Percentiles rank a stretch among this genome's conserved stretches.
phyloP scores from a whole-genome alignment of 164 flowering plant genomes.

The Cinnamomum micranthum region DNA sequence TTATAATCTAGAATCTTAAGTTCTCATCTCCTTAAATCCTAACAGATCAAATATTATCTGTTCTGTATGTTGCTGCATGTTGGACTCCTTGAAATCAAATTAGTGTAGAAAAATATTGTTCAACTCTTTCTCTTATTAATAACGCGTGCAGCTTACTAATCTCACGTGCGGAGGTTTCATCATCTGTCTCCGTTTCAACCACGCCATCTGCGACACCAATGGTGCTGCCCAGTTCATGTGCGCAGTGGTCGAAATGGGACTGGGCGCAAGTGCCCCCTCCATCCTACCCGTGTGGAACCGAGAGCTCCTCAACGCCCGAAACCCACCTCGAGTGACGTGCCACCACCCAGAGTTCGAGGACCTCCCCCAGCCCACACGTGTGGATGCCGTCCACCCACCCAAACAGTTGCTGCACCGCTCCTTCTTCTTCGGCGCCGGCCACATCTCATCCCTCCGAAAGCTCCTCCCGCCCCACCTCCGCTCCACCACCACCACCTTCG shows the following conservation, averaged over 20 bases:
- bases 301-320: constrained; percentile 22
- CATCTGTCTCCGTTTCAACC: constrained; percentile 28
- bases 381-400: not conserved
- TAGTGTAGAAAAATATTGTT: not conserved
- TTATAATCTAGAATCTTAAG: not conserved
- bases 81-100: not conserved
- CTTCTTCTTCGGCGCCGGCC: constrained; percentile 25
- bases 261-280: constrained; percentile 25
- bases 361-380: not conserved
- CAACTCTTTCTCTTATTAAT: not conserved
- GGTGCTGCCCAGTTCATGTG: constrained; percentile 29
- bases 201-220: constrained; percentile 29
- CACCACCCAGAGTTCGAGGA: constrained; percentile 26
- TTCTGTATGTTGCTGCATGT: not conserved
- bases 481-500: constrained; percentile 15
- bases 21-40: not conserved
- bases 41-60: not conserved
- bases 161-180: constrained; percentile 39
- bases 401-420: constrained; percentile 15
- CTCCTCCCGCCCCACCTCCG: constrained; percentile 18
- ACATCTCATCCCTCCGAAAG: constrained; percentile 13
- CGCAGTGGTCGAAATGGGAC: constrained; percentile 25
- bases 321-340: constrained; percentile 17
- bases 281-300: constrained; percentile 29
- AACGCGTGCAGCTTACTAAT: constrained; percentile 44